A percentile compares a stretch with the other conserved stretches of the same genome.
phyloP scores from a whole-genome alignment of 176 grass and related monocot species.

The Phragmites australis region DNA sequence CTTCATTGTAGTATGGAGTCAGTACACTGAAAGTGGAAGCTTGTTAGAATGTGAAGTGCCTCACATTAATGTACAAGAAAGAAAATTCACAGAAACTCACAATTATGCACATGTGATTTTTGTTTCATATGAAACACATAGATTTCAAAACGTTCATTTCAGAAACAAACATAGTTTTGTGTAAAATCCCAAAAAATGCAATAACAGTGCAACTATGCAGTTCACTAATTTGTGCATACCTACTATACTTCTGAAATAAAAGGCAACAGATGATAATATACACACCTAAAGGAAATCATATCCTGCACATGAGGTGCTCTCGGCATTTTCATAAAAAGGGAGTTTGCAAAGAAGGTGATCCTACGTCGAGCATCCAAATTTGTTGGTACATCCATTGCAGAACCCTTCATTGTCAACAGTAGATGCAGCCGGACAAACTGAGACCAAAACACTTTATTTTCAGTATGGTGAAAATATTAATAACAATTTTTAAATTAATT shows the following conservation, averaged over 20 bases:
- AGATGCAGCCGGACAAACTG: conserved; percentile 65
- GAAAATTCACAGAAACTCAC: neutral
- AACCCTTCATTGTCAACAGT: conserved; percentile 70
- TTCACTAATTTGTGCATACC: neutral
- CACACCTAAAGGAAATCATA: conserved; percentile 82
- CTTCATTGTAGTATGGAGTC: conserved; percentile 85
- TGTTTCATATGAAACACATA: neutral
- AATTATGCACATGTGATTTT: conserved; percentile 9
- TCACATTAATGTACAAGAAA: conserved; percentile 13
- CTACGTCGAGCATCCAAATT: conserved; percentile 87
- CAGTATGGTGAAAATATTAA: conserved; percentile 23
- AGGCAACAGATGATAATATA: conserved; percentile 17
- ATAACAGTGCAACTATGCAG: conserved; percentile 3
- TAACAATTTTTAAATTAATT: conserved; percentile 12
- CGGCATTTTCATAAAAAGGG: conserved; percentile 79
- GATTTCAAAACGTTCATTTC: conserved; percentile 15
- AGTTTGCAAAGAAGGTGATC: conserved; percentile 81
- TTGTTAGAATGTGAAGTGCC: conserved; percentile 32
- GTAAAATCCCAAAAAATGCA: neutral
- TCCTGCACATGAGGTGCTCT: conserved; percentile 56
- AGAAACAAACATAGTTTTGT: conserved; percentile 16
- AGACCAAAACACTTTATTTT: conserved; percentile 30
- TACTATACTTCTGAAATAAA: conserved; percentile 18
- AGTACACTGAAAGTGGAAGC: conserved; percentile 52
- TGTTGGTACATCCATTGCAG: conserved; percentile 65